Conservation (phyloP, 257 asterid species). For the Nyctanthes arbortristis region DNA sequence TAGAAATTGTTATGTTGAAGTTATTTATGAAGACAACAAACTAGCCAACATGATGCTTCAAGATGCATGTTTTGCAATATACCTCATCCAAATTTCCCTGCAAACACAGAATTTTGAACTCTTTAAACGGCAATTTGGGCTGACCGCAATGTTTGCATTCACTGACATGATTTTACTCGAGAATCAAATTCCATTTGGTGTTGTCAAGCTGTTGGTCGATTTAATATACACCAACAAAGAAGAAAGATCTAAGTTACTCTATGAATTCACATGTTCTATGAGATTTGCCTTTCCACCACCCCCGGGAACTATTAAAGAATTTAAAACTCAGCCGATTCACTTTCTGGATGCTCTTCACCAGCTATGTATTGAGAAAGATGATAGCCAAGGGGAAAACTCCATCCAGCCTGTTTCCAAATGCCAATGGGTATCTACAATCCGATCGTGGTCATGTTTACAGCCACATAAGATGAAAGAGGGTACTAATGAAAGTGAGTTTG, state of each 20-base stretch:
- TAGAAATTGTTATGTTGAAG: not conserved
- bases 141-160: fast-evolving
- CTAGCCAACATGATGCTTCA: conserved; percentile 19
- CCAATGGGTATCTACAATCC: no score
- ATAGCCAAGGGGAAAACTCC: no score
- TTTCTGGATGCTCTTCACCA: conserved; percentile 11
- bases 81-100: fast-evolving
- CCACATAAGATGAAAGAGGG: not conserved
- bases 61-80: conserved; percentile 3
- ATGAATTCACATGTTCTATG: not conserved
- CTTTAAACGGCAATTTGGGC: no score
- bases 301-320: no score
- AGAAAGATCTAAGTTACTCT: not conserved
- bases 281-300: not conserved
- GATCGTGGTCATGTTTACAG: no score
- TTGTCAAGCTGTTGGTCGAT: not conserved
- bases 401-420: no score
- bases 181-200: conserved; percentile 31
- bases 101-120: no score
- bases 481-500: not conserved
- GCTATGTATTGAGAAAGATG: not conserved
- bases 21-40: not conserved
- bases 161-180: conserved; percentile 31
- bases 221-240: not conserved
- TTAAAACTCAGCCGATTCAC: conserved; percentile 15